These are phyloP conservation scores for Leishmania turanica DNA, from an alignment of 208 protist genomes.

Conservation along the genomic window DNA sequence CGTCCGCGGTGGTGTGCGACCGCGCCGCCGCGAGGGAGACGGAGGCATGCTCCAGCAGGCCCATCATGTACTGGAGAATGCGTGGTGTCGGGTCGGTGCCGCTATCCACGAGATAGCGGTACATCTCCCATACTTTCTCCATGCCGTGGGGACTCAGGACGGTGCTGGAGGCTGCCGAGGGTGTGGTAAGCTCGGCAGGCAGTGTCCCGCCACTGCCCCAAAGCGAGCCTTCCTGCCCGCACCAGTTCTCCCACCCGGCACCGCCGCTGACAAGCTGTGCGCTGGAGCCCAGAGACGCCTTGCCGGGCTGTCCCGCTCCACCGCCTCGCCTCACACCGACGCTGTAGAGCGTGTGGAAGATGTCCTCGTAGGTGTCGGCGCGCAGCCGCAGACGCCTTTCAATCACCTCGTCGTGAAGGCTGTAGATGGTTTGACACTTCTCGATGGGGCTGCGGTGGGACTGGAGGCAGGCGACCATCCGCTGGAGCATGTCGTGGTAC, in stretches of 20 bases:
- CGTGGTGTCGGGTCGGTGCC: constrained; percentile 75
- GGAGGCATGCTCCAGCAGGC: constrained; percentile 53
- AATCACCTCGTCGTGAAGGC: constrained; percentile 70
- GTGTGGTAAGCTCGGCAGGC: constrained; percentile 46
- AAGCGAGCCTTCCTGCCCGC: neutral
- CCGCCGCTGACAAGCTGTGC: constrained; percentile 12
- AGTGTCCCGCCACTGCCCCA: constrained; percentile 20
- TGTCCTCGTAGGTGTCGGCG: constrained; percentile 82
- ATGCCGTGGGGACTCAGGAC: constrained; percentile 41
- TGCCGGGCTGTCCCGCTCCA: constrained; percentile 19
- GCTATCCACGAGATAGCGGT: constrained; percentile 86
- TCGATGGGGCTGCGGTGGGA: constrained; percentile 69
- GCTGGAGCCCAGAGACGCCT: constrained; percentile 13
- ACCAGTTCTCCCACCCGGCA: constrained; percentile 9
- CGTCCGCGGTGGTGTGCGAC: neutral
- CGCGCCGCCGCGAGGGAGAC: constrained; percentile 22
- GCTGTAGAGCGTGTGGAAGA: constrained; percentile 75
- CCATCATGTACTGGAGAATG: constrained; percentile 78
- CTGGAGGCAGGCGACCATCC: constrained; percentile 62
- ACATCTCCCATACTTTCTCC: constrained; percentile 67
- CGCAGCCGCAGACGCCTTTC: constrained; percentile 64
- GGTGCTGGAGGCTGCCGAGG: constrained; percentile 39
- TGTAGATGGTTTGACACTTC: constrained; percentile 61
- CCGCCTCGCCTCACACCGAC: constrained; percentile 35
- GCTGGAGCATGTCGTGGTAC: constrained; percentile 57